Evolutionary conservation across 148 eudicot genomes (phyloP), one percentile per base, ranked within the genome.

Genomic region (Pouteria glomerata): DNA sequence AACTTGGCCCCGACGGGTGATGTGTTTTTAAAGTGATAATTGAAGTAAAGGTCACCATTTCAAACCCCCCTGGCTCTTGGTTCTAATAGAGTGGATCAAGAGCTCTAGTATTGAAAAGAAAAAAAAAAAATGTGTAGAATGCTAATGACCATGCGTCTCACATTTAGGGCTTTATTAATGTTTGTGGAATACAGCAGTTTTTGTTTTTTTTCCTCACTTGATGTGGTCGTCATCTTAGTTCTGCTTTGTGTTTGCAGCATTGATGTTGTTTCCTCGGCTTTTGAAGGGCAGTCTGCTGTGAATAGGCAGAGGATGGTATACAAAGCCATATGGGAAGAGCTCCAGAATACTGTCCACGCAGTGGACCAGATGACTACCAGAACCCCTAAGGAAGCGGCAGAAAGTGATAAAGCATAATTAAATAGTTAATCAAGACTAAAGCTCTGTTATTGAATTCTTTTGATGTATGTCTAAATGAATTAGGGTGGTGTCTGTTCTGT

Each of bases 271-370:
- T 81, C 96, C 13, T 79, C 98, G 35, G 82, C 80, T 24, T 93
- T 93, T 74, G 98, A 93, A 82, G 98, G 98, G 52, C 75, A 90
- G 73, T 82, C 91, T 15, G 91, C 93, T 19, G 89, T 93, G 76
- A 88, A 83, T 72, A 83, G 98, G 84, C 98, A 93, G 82, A 85
- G 98, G 78, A 86, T 88, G 96, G 98, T 93, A 44, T 93, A 93
- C 89, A 90, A 87, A 78, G 98, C 96, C n/a, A 93, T 93, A 75
- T 90, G 96, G 98, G 96, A 86, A 81, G 98, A 93, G 59, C 96
- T 93, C 68, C 96, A 93, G 58, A 89, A 60, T 74, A 88, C 80
- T 24, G 96, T 93, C 55, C 98, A 93, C 79, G 98, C 98, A 27
- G 96, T 93, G 68, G 98, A 93, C 75, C 96, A 90, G 83, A 93